phyloP scores from a whole-genome alignment of 2,329 filamentous ascomycete species.

The Passalora sequoiae region DNA sequence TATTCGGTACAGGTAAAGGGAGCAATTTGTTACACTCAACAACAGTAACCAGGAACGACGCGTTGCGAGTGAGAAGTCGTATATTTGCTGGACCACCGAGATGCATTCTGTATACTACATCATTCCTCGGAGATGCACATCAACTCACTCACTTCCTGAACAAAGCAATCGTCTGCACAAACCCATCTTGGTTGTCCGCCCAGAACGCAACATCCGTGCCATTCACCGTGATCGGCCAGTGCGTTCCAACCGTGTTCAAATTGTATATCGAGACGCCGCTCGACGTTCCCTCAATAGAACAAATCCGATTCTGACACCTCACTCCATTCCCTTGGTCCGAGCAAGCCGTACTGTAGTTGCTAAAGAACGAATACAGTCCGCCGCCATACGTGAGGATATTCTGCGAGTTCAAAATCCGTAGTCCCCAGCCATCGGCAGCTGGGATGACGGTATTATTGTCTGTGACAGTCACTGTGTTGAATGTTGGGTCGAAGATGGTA shows the following conservation, averaged over 20 bases:
- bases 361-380: constrained; percentile 65
- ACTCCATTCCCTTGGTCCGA: constrained; percentile 37
- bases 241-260: constrained; percentile 36
- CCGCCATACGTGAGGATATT: constrained; percentile 58
- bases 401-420: constrained; percentile 55
- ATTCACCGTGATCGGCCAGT: constrained; percentile 44
- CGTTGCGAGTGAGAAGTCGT: too few relatives aligned
- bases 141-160: too few relatives aligned
- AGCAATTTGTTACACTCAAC: too few relatives aligned
- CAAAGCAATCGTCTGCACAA: constrained; percentile 40
- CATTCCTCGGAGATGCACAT: too few relatives aligned
- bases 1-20: too few relatives aligned
- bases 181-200: constrained; percentile 46
- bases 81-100: too few relatives aligned
- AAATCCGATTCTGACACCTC: constrained; percentile 47
- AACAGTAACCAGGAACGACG: too few relatives aligned
- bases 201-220: constrained; percentile 41
- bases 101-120: too few relatives aligned
- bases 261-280: constrained; percentile 42
- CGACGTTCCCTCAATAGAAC: constrained; percentile 42
- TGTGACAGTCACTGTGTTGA: constrained; percentile 46
- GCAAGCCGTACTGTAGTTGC: constrained; percentile 51
- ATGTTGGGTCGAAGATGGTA: constrained; percentile 62
- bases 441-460: constrained; percentile 29
- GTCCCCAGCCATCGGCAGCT: constrained; percentile 56